phyloP scores from a whole-genome alignment of 139 green algal genomes.

The Chlorella sp. region DNA sequence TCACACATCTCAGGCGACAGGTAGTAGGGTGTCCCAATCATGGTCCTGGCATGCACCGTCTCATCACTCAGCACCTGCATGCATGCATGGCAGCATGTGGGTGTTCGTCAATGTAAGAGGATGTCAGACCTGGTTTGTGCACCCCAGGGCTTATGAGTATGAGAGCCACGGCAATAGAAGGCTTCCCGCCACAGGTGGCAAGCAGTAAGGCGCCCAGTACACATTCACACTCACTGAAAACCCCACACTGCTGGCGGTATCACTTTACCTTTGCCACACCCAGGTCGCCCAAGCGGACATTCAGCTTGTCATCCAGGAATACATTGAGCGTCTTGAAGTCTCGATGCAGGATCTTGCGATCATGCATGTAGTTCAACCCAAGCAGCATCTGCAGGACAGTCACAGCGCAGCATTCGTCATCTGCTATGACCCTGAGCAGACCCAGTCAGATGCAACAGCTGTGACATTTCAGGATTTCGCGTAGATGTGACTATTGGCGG shows the following conservation, averaged over 20 bases:
- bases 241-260: no score
- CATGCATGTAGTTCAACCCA: constrained; percentile 60
- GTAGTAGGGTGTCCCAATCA: constrained; percentile 56
- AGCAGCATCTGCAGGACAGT: constrained; percentile 56
- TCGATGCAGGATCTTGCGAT: constrained; percentile 54
- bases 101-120: no score
- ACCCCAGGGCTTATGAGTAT: not conserved
- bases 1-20: constrained; percentile 63
- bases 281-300: constrained; percentile 62
- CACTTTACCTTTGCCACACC: constrained; percentile 50
- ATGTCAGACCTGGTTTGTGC: no score
- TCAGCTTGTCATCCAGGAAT: constrained; percentile 44
- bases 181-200: not conserved
- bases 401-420: no score
- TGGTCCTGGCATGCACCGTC: constrained; percentile 56
- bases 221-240: no score
- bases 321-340: constrained; percentile 68
- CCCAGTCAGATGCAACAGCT: not conserved
- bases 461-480: not conserved
- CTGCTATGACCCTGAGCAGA: not conserved
- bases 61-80: constrained; percentile 46
- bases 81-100: no score
- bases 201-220: no score
- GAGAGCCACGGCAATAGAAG: not conserved
- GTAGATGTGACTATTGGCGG: not conserved